phyloP scores from a whole-genome alignment of 1,284 basidiomycete species.

The Naganishia cerealis region DNA sequence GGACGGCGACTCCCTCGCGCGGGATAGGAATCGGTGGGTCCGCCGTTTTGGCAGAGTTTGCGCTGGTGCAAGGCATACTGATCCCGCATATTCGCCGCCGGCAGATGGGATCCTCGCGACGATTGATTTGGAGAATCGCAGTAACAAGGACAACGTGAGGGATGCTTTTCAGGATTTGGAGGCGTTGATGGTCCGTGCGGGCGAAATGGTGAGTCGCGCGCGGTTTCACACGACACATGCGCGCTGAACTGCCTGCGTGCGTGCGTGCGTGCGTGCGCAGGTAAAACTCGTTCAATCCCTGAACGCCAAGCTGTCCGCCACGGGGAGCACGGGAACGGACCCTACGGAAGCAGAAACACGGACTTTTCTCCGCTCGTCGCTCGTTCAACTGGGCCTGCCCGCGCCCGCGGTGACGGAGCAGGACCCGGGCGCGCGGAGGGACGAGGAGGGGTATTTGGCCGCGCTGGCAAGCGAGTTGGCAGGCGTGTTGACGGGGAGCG shows the following conservation, averaged over 20 bases:
- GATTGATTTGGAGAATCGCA: slow-evolving; percentile 68
- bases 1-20: background rate
- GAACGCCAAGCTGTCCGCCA: slow-evolving; percentile 72
- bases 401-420: slow-evolving; percentile 78
- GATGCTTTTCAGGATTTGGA: slow-evolving; percentile 85
- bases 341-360: slow-evolving; percentile 69
- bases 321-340: slow-evolving; percentile 23
- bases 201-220: slow-evolving; percentile 70
- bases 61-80: no score
- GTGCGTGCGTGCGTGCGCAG: slow-evolving; percentile 41
- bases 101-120: slow-evolving; percentile 75
- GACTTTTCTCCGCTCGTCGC: slow-evolving; percentile 80
- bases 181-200: slow-evolving; percentile 84
- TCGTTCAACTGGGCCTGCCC: slow-evolving; percentile 78
- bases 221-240: no score
- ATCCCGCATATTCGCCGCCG: background rate
- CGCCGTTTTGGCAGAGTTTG: no score
- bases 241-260: no score
- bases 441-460: slow-evolving; percentile 76
- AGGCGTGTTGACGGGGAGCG: slow-evolving; percentile 60
- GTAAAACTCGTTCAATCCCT: slow-evolving; percentile 78
- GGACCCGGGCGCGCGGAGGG: slow-evolving; percentile 69
- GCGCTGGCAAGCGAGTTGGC: slow-evolving; percentile 82
- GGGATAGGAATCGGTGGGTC: slow-evolving; percentile 26
- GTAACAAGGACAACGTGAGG: slow-evolving; percentile 67